These are phyloP conservation scores for Scutellaria barbata DNA, from an alignment of 257 asterid genomes.

Conservation along the genomic window DNA sequence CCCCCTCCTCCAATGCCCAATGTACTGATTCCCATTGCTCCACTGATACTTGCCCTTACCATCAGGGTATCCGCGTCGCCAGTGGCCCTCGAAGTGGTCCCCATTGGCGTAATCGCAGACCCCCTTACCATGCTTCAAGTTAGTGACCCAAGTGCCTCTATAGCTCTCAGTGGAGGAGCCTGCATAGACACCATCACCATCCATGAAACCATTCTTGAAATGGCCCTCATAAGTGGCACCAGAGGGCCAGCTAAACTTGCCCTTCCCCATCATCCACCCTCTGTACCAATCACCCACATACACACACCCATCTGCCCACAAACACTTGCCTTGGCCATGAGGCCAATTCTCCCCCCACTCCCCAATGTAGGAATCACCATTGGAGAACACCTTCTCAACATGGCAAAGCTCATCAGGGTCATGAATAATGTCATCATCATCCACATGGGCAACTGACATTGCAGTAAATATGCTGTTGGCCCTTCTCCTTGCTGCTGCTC, in stretches of 20 bases:
- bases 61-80: slow-evolving; percentile 70
- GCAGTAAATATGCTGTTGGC: slow-evolving; percentile 66
- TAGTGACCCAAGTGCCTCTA: slow-evolving; percentile 71
- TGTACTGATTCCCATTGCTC: slow-evolving; percentile 79
- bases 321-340: slow-evolving; percentile 68
- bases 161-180: slow-evolving; percentile 64
- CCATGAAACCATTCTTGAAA: slow-evolving; percentile 73
- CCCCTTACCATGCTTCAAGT: slow-evolving; percentile 76
- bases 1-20: slow-evolving; percentile 86
- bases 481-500: slow-evolving; percentile 60
- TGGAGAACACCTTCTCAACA: slow-evolving; percentile 63
- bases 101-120: slow-evolving; percentile 65
- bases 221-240: slow-evolving; percentile 88
- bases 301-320: slow-evolving; percentile 87
- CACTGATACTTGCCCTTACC: slow-evolving; percentile 89
- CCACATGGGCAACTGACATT: slow-evolving; percentile 97
- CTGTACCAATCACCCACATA: slow-evolving; percentile 79
- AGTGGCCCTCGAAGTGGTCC: slow-evolving; percentile 72
- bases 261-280: slow-evolving; percentile 75
- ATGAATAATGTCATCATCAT: slow-evolving; percentile 58
- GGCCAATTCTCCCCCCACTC: slow-evolving; percentile 73
- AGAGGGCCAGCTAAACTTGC: slow-evolving; percentile 84
- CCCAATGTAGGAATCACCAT: slow-evolving; percentile 78
- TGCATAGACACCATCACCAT: slow-evolving; percentile 79
- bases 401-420: slow-evolving; percentile 49